Percentiles rank a stretch among this genome's conserved stretches.
Conservation (phyloP, 2,329 filamentous ascomycete species). For the Diaporthe vaccinii region DNA sequence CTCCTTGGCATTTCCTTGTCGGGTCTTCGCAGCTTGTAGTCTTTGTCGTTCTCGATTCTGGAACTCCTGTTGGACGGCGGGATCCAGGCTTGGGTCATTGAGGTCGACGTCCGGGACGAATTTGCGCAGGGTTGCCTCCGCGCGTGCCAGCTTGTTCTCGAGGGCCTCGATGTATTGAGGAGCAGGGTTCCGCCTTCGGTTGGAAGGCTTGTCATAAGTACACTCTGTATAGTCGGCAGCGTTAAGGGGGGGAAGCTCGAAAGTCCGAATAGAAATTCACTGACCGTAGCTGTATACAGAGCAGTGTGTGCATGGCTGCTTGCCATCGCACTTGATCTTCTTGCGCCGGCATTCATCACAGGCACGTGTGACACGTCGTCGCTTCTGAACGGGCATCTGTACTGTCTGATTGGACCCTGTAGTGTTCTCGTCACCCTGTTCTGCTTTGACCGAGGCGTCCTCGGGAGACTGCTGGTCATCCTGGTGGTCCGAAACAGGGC, state of each 20-base stretch:
- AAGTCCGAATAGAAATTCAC: slow-evolving; percentile 44
- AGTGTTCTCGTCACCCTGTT: slow-evolving; percentile 34
- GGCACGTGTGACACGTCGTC: slow-evolving; percentile 82
- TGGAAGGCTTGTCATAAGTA: slow-evolving; percentile 95
- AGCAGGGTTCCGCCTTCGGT: slow-evolving; percentile 88
- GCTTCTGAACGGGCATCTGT: slow-evolving; percentile 76
- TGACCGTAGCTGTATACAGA: slow-evolving; percentile 98
- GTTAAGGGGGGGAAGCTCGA: slow-evolving; percentile 8
- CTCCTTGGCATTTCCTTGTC: slow-evolving; percentile 51
- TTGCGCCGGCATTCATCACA: slow-evolving; percentile 88
- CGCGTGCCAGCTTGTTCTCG: slow-evolving; percentile 85
- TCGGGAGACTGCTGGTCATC: slow-evolving; percentile 46
- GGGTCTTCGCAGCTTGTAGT: slow-evolving; percentile 58
- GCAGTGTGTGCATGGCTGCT: slow-evolving; percentile 93
- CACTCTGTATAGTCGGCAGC: slow-evolving; percentile 73
- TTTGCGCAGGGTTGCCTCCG: slow-evolving; percentile 82
- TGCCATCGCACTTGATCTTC: slow-evolving; percentile 90
- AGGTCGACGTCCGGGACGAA: slow-evolving; percentile 88
- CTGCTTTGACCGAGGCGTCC: slow-evolving; percentile 38
- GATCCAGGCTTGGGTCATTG: slow-evolving; percentile 86
- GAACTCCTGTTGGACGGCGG: slow-evolving; percentile 78
- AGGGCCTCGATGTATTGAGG: slow-evolving; percentile 94
- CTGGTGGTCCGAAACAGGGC: slow-evolving; percentile 56
- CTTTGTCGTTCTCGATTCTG: slow-evolving; percentile 67
- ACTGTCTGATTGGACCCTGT: slow-evolving; percentile 28